These are phyloP conservation scores for Hypoxylon sp. DNA, from an alignment of 2,329 filamentous ascomycete genomes.

Conservation along the genomic window DNA sequence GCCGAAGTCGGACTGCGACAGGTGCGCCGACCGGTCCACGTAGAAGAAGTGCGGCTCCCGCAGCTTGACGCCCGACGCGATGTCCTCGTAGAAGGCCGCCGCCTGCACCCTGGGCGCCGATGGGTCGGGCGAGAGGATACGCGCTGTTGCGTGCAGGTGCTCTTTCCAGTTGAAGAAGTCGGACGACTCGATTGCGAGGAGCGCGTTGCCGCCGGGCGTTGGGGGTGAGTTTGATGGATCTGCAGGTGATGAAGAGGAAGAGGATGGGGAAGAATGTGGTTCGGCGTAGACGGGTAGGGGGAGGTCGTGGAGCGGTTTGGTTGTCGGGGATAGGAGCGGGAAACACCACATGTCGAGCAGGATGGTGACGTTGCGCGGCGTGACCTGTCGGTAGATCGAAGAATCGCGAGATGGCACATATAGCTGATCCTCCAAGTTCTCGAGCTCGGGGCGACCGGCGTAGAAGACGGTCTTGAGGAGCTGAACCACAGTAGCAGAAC, in stretches of 20 bases:
- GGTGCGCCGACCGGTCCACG: constrained; percentile 79
- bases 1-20: constrained; percentile 88
- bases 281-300: constrained; percentile 78
- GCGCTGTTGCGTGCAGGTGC: constrained; percentile 78
- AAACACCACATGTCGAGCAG: constrained; percentile 87
- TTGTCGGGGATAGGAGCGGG: constrained; percentile 75
- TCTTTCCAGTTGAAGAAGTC: constrained; percentile 84
- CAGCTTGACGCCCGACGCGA: constrained; percentile 58
- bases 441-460: constrained; percentile 63
- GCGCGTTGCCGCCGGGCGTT: constrained; percentile 66
- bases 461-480: constrained; percentile 86
- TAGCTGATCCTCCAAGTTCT: constrained; percentile 68
- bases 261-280: constrained; percentile 34
- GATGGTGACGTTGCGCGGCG: constrained; percentile 73
- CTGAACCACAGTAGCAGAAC: constrained; percentile 80
- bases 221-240: constrained; percentile 6
- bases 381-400: constrained; percentile 75
- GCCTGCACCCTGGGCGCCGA: constrained; percentile 59
- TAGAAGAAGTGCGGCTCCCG: constrained; percentile 80
- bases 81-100: constrained; percentile 56
- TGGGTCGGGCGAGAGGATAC: constrained; percentile 72
- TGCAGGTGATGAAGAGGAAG: background rate
- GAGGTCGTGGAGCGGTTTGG: constrained; percentile 76
- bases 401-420: constrained; percentile 71
- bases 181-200: constrained; percentile 81